Percentiles rank a stretch among this genome's conserved stretches.
Conservation (phyloP, 1,284 basidiomycete genomes). For the Tylopilus sp. region DNA sequence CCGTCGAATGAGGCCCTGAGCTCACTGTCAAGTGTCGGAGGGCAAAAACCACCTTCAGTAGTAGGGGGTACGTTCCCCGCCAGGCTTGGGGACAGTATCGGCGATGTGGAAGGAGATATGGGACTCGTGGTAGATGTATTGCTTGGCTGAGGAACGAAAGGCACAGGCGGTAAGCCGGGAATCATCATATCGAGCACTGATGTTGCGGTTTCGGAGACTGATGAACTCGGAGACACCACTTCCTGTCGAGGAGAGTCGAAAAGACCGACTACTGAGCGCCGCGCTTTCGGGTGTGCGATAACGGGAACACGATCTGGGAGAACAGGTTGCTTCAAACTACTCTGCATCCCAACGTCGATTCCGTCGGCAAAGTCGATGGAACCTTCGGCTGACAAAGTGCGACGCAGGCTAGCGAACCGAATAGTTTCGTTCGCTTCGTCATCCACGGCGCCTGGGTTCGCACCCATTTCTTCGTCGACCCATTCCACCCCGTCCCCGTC, state of each 20-base stretch:
- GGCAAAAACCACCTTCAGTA: conserved; percentile 4
- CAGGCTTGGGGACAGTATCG: conserved; percentile 7
- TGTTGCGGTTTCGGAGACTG: conserved; percentile 15
- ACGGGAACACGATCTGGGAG: conserved; percentile 19
- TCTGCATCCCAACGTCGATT: conserved; percentile 35
- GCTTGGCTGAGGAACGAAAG: conserved; percentile 34
- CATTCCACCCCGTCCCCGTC: conserved; percentile 50
- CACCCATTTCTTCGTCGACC: conserved; percentile 31
- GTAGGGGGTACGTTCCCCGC: conserved; percentile 6
- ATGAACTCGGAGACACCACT: conserved; percentile 4
- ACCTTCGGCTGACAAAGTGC: conserved; percentile 34
- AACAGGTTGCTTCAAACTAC: conserved; percentile 30
- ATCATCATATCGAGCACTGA: conserved; percentile 33
- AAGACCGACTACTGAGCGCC: conserved; percentile 62
- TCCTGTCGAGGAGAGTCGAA: conserved; percentile 43
- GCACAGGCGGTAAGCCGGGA: conserved; percentile 34
- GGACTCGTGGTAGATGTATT: conserved; percentile 18
- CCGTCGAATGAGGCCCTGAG: conserved; percentile 28
- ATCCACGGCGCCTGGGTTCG: conserved; percentile 21
- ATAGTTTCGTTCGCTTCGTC: conserved; percentile 37
- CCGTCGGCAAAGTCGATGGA: conserved; percentile 30
- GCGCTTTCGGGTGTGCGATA: conserved; percentile 31
- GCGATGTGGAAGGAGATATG: conserved; percentile 25
- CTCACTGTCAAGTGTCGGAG: conserved; percentile 33
- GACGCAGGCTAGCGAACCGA: conserved; percentile 44